Evolutionary conservation across 129 eudicot species (phyloP), one percentile per base, ranked within the genome.

Genomic region (Artemisia annua): DNA sequence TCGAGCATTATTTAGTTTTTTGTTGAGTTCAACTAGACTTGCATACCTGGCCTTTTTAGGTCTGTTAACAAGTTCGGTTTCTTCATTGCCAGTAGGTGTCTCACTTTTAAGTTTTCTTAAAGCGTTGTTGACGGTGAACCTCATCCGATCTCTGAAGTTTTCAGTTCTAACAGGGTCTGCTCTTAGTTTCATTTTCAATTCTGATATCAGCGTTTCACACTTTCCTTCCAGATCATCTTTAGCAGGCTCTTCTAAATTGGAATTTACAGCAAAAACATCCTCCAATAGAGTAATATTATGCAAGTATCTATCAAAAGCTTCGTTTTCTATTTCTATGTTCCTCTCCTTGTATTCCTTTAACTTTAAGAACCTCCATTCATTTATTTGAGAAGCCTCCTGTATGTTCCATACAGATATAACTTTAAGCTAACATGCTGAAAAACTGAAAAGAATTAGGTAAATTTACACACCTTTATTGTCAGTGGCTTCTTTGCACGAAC

Each of bases 281-380:
- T 90, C 96, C 61, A 90, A 66, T 48, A 90, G 67, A 72, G 52
- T 26, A 13, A 86, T 82, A 73, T 90, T 90, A 69, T 88, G 88
- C 81, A 90, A 80, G 79, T 93, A 93, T 9, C 98, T 83, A 66
- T 90, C 98, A 62, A 93, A 93, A 67, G 97, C 92, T 84, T 90
- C 91, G 43, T 80, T 87, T 83, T 93, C 98, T 17, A 77, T 82
- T 81, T 84, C 91, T 19, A 87, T 77, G 68, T 93, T 87, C 51
- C 76, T 73, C 26, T 87, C 96, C 57, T 50, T 85, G 85, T 82
- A 90, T 70, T 93, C 98, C 77, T 87, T 90, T 84, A 93, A 56
- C 86, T 86, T 90, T 72, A 76, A 74, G 83, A 90, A 93, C 82
- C 98, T 88, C 97, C 97, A 93, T 58, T 90, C 92, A 20, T 93